Base-by-base conservation (phyloP, 208 protist genomes). In the Acanthamoeba healyi region DNA sequence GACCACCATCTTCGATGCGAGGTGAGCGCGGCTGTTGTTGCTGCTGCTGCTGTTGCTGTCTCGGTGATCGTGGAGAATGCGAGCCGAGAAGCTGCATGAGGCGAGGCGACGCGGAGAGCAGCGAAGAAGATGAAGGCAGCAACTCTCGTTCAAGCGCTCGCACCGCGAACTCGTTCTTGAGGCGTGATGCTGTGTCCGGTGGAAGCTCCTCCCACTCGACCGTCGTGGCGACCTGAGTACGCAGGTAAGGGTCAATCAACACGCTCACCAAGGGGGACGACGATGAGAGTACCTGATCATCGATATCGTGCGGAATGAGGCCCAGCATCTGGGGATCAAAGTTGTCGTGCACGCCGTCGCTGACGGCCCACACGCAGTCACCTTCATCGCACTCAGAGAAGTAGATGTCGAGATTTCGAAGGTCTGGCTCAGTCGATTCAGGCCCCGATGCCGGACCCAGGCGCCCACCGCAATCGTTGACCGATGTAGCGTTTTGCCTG, bases 301-400 rank as follows among this genome's bases (percentile, higher is more conserved):
- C 40, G 10, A 94, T 12, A 7, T 94, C 67, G 44, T 63, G 32
- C 2, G 89, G 89, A 29, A 84, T 22, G 14, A 86, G n/a, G n/a
- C 89, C 89, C 46, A 94, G 17, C 67, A 84, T 67, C 67, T 94
- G 89, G 7, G 89, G 89, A n/a, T 94, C 89, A 26, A 94, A 67
- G 89, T 94, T 94, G 36, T 94, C 89, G 56, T 94, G 89, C 6
- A 94, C 89, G 29, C 89, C 89, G 26, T 94, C 89, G n/a, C 89
- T 94, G n/a, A 94, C 89, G 9, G 72, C 89, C 89, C 89, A 94
- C n/a, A 94, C 46, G 40, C 44, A 67, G 44, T 94, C 89, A 14
- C 89, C 89, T 24, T 79, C 67, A 12, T 94, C 63, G 24, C 44
- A 77, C 44, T 67, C 63, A 22, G 34, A 34, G 32, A 58, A 94